Conservation (phyloP, 2,329 filamentous ascomycete genomes). For the Lithohypha guttulata region DNA sequence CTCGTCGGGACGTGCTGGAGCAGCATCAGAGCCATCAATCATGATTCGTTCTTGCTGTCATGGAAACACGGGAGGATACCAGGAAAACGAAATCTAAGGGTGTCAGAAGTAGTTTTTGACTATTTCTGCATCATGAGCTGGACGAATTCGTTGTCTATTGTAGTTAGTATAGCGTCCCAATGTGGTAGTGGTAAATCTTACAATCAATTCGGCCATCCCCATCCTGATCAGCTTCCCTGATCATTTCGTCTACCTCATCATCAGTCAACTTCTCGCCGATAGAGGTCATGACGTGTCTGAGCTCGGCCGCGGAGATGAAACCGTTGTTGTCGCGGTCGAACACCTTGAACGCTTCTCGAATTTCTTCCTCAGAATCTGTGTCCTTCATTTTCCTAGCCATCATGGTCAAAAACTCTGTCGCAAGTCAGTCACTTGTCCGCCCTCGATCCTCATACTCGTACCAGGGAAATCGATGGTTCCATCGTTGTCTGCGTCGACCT, state of each 20-base stretch:
- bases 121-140: constrained; percentile 96
- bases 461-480: constrained; percentile 86
- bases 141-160: constrained; percentile 76
- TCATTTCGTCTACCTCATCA: constrained; percentile 89
- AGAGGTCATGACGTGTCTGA: constrained; percentile 84
- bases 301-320: constrained; percentile 78
- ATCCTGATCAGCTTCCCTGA: constrained; percentile 80
- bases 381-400: constrained; percentile 94
- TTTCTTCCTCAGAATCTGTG: constrained; percentile 83
- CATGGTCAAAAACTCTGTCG: constrained; percentile 76
- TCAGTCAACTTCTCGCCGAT: constrained; percentile 87
- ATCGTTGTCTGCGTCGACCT: constrained; percentile 86
- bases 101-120: not conserved
- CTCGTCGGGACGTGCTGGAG: no score
- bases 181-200: constrained; percentile 35
- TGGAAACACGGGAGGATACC: not conserved
- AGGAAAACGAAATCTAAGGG: not conserved
- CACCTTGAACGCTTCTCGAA: constrained; percentile 80
- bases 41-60: constrained; percentile 1
- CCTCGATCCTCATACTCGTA: constrained; percentile 34
- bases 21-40: constrained; percentile 4
- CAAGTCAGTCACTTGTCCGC: not conserved
- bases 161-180: constrained; percentile 20
- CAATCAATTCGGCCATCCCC: constrained; percentile 83
- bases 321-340: constrained; percentile 89